Conservation (phyloP, 2,329 filamentous ascomycete species). For the Polychaeton citri region DNA sequence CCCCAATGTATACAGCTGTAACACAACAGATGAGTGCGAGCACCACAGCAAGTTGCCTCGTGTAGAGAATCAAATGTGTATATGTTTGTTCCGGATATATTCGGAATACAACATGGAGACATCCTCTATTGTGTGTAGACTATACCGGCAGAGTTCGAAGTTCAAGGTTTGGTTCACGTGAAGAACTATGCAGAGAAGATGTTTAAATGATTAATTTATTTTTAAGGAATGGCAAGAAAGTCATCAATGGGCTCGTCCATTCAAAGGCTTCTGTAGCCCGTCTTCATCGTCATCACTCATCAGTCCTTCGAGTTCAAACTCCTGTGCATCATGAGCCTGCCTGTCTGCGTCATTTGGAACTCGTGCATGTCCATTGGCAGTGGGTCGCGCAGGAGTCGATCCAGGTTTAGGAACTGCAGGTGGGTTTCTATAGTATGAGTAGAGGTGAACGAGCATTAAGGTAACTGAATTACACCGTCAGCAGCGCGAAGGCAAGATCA, state of each 20-base stretch:
- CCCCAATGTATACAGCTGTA: too few species aligned
- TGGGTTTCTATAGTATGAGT: constrained; percentile 49
- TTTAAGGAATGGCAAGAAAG: background rate
- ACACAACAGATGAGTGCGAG: too few species aligned
- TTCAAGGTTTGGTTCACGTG: too few species aligned
- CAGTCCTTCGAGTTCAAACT: constrained; percentile 84
- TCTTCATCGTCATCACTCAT: constrained; percentile 75
- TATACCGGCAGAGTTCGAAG: too few species aligned
- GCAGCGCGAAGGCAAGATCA: background rate
- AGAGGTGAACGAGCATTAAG: constrained; percentile 74
- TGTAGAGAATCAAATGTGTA: too few species aligned
- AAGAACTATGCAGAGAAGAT: too few species aligned
- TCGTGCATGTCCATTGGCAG: constrained; percentile 32
- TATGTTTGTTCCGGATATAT: too few species aligned
- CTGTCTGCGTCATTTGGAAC: constrained; percentile 31
- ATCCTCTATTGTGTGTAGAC: too few species aligned
- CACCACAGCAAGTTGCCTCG: too few species aligned
- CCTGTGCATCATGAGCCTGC: constrained; percentile 66
- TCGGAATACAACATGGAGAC: too few species aligned
- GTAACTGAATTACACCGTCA: constrained; percentile 39
- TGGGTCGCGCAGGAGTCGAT: constrained; percentile 14
- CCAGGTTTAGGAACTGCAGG: constrained; percentile 18
- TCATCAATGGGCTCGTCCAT: background rate
- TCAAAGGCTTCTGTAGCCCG: constrained; percentile 1
- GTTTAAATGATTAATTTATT: background rate